Evolutionary conservation across 73 alveolate species (phyloP), one percentile per base, ranked within the genome.

Genomic region (Paramecium sexaurelia): DNA sequence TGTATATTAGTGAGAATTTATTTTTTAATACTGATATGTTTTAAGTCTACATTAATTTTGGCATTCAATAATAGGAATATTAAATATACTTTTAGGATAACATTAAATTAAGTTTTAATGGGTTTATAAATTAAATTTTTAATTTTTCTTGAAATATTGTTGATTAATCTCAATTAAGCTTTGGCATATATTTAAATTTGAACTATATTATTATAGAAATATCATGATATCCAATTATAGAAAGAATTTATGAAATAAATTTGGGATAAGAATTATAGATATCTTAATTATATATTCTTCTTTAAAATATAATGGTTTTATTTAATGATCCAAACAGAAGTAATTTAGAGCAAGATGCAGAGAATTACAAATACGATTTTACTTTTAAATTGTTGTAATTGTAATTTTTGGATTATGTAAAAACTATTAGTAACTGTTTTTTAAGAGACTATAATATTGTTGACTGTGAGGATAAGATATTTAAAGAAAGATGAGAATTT

Each of bases 141-240:
- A 37, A 20, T n/a, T 40, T 40, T 41, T 78, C 5, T 78, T 39
- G 9, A 39, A 6, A 19, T 73, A 24, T 5, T 78, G 41, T 43
- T 5, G 43, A 20, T 29, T 41, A 10, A 24, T 26, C n/a, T 75
- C 90, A 40, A 78, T 78, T 19, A 37, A 40, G 43, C 90, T 11
- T 78, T n/a, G n/a, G n/a, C n/a, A n/a, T n/a, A n/a, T n/a, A n/a
- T n/a, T n/a, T n/a, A n/a, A n/a, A n/a, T 78, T 9, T 78, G 75
- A 17, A 75, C 73, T 7, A 78, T 75, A 17, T 73, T 78, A 24
- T 78, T 78, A 20, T 78, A 78, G 22, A 78, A 78, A 78, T 78
- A 78, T 7, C 47, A 20, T 20, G 90, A 78, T n/a, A n/a, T n/a
- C n/a, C n/a, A n/a, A n/a, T n/a, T n/a, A n/a, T n/a, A n/a, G n/a